Conservation (phyloP, 2,329 filamentous ascomycete genomes). For the Eutypella sp. region DNA sequence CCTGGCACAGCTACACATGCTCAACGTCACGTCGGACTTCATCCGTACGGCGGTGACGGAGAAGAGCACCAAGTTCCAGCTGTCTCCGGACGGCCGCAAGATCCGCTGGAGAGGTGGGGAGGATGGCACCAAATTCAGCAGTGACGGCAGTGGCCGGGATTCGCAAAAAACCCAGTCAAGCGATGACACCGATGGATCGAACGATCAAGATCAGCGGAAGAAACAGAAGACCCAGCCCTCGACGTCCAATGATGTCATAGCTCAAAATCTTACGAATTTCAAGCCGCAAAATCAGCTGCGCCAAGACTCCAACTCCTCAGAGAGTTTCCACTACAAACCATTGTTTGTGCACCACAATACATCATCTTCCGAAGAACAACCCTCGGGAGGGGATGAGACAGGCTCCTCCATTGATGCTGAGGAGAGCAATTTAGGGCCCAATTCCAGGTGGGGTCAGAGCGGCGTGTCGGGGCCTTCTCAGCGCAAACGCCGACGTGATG, state of each 20-base stretch:
- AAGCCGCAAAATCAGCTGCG: slow-evolving; percentile 25
- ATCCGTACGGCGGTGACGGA: slow-evolving; percentile 67
- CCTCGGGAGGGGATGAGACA: slow-evolving; percentile 42
- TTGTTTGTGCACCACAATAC: slow-evolving; percentile 47
- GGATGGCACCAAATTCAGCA: slow-evolving; percentile 60
- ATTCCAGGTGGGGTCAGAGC: slow-evolving; percentile 42
- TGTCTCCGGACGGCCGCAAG: slow-evolving; percentile 73
- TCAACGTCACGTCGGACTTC: slow-evolving; percentile 76
- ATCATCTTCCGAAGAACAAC: slow-evolving; percentile 40
- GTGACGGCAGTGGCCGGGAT: slow-evolving; percentile 52
- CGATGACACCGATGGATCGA: slow-evolving; percentile 42
- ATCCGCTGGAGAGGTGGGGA: slow-evolving; percentile 72
- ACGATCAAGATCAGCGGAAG: slow-evolving; percentile 39
- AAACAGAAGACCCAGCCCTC: slow-evolving; percentile 38
- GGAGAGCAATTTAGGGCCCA: slow-evolving; percentile 42
- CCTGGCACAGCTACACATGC: slow-evolving; percentile 78
- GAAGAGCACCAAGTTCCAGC: slow-evolving; percentile 69
- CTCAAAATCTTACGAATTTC: slow-evolving; percentile 36
- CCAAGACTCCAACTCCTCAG: slow-evolving; percentile 31
- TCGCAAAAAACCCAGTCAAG: slow-evolving; percentile 44
- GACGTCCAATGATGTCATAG: slow-evolving; percentile 29
- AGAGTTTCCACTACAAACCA: slow-evolving; percentile 60
- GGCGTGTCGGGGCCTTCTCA: slow-evolving; percentile 40
- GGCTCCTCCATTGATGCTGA: slow-evolving; percentile 45
- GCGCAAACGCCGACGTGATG: slow-evolving; percentile 56